Evolutionary conservation across 75 land plant species (phyloP).

Genomic region (Pinus albicaulis): DNA sequence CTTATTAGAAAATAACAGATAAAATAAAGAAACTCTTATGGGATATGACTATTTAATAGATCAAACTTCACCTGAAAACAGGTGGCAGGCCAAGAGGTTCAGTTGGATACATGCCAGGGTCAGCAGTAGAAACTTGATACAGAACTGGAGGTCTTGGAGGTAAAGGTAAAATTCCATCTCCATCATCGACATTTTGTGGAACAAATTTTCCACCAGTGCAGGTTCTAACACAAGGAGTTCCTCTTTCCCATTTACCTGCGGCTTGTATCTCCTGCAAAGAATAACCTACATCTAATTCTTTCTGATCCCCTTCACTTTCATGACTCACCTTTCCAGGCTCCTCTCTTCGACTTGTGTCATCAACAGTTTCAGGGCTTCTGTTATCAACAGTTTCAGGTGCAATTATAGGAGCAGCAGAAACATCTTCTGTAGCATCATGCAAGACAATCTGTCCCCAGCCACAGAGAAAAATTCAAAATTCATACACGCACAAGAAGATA

Average conservation of each 20-base stretch:
- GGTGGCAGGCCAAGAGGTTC: neutral
- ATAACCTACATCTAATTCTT: neutral
- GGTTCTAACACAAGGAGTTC: neutral
- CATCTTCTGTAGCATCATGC: slow-evolving; percentile 16
- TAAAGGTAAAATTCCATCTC: neutral
- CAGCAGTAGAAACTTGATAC: neutral
- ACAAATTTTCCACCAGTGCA: neutral
- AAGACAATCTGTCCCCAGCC: slow-evolving; percentile 11
- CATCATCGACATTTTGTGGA: neutral
- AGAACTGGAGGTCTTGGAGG: too few relatives aligned
- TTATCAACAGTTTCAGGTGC: neutral
- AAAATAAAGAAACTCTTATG: neutral
- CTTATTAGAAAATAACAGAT: neutral
- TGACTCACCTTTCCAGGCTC: neutral
- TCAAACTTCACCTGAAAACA: neutral
- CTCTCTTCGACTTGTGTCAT: neutral
- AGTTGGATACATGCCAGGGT: neutral
- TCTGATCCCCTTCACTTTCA: neutral
- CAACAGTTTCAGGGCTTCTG: neutral
- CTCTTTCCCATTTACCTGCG: neutral
- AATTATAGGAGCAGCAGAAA: slow-evolving; percentile 6
- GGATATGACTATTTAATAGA: neutral
- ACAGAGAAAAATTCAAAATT: neutral
- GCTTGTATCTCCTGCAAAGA: neutral
- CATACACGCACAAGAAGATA: neutral